Conservation (phyloP, 2,329 filamentous ascomycete species). For the Calonectria leucothoes region DNA sequence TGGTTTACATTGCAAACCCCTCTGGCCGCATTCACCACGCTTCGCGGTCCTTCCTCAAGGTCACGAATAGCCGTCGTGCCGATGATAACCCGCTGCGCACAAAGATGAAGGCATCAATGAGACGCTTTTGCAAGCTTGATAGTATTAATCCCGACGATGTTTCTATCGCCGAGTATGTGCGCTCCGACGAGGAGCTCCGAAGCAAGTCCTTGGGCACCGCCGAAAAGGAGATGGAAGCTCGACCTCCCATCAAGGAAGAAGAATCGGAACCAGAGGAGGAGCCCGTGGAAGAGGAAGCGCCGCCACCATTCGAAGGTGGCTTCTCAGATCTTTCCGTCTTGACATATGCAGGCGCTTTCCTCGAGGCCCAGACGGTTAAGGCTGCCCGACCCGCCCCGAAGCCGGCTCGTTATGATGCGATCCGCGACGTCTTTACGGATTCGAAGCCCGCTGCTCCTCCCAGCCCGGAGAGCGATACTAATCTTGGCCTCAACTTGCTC, state of each 20-base stretch:
- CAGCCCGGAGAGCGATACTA: constrained; percentile 35
- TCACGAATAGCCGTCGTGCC: constrained; percentile 48
- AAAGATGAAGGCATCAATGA: constrained; percentile 49
- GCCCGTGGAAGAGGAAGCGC: constrained; percentile 35
- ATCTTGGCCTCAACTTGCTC: constrained; percentile 46
- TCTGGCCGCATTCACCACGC: constrained; percentile 61
- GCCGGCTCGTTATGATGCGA: constrained; percentile 50
- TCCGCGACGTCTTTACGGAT: constrained; percentile 55
- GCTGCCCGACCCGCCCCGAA: constrained; percentile 43
- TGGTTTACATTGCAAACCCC: constrained; percentile 61
- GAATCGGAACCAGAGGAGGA: constrained; percentile 43
- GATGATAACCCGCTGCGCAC: constrained; percentile 48
- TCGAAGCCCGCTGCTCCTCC: constrained; percentile 46
- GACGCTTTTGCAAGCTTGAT: constrained; percentile 52
- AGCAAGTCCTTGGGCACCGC: constrained; percentile 51
- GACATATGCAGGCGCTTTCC: constrained; percentile 46
- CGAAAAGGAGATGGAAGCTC: constrained; percentile 45
- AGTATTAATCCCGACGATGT: constrained; percentile 49
- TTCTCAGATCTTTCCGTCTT: constrained; percentile 46
- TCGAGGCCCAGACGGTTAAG: constrained; percentile 43
- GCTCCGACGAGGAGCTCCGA: constrained; percentile 48
- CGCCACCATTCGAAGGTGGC: constrained; percentile 37
- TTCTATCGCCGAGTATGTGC: constrained; percentile 47
- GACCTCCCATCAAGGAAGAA: constrained; percentile 42
- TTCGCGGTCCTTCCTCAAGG: constrained; percentile 56